phyloP scores from a whole-genome alignment of 1,284 basidiomycete species.

The Cerioporus squamosus region DNA sequence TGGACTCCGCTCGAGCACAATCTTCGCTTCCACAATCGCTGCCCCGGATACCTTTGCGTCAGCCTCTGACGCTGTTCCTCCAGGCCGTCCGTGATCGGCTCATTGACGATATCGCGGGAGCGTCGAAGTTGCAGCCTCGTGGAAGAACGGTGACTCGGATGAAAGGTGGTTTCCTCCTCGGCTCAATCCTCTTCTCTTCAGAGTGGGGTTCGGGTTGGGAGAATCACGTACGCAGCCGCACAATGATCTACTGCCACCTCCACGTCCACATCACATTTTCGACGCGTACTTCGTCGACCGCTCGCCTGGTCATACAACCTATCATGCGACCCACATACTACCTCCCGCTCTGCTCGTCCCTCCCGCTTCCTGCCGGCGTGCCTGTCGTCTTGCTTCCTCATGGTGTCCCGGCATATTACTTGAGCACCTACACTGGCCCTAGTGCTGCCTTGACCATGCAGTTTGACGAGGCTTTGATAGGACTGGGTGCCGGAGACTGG shows the following conservation, averaged over 20 bases:
- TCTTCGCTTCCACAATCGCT: constrained; percentile 37
- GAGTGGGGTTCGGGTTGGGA: constrained; percentile 72
- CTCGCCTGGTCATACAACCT: constrained; percentile 63
- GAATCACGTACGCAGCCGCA: constrained; percentile 50
- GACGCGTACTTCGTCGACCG: constrained; percentile 16
- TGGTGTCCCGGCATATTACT: constrained; percentile 72
- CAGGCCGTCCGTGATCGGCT: constrained; percentile 52
- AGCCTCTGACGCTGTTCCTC: constrained; percentile 48
- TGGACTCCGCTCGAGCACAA: constrained; percentile 22
- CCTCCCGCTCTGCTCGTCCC: constrained; percentile 42
- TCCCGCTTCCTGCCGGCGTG: constrained; percentile 57
- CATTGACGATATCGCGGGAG: constrained; percentile 58
- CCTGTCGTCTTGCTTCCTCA: constrained; percentile 72
- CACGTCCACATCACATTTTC: constrained; percentile 52
- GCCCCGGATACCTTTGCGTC: constrained; percentile 50
- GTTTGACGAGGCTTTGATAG: constrained; percentile 62
- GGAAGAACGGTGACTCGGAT: constrained; percentile 45
- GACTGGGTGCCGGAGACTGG: constrained; percentile 62
- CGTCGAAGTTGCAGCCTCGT: constrained; percentile 28
- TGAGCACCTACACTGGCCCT: constrained; percentile 67
- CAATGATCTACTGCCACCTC: constrained; percentile 63
- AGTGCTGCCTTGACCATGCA: constrained; percentile 61
- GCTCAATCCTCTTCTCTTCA: constrained; percentile 43
- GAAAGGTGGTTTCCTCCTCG: constrained; percentile 63
- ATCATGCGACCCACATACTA: constrained; percentile 58